A percentile compares a stretch with the other conserved stretches of the same genome.
Evolutionary conservation across 306 rosid species (phyloP).

Genomic region (Gynostemma pentaphyllum): DNA sequence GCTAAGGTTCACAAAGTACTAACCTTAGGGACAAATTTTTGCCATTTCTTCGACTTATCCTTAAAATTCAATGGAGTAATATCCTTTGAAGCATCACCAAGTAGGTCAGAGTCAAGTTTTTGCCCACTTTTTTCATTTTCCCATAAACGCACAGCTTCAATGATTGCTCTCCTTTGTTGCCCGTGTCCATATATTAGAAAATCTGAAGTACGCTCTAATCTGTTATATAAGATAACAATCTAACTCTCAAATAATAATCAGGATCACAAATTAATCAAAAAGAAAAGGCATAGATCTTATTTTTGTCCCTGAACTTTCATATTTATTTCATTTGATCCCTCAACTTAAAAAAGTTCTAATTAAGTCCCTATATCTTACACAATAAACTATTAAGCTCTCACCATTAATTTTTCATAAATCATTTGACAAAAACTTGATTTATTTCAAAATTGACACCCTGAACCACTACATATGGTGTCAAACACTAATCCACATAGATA

Average conservation of each 20-base stretch:
- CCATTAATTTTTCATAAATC: too few species aligned
- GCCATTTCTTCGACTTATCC: constrained; percentile 92
- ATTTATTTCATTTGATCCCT: too few species aligned
- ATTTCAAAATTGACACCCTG: too few species aligned
- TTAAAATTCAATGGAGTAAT: constrained; percentile 46
- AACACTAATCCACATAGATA: too few species aligned
- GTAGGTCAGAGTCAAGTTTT: constrained; percentile 23
- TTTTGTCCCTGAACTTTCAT: too few species aligned
- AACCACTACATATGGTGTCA: too few species aligned
- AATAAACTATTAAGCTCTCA: too few species aligned
- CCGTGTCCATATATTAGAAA: constrained; percentile 88
- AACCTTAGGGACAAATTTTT: constrained; percentile 76
- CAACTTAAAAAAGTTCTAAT: too few species aligned
- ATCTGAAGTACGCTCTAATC: constrained; percentile 79
- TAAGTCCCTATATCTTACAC: too few species aligned
- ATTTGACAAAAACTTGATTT: too few species aligned
- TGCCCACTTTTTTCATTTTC: constrained; percentile 36
- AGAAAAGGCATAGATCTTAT: not conserved
- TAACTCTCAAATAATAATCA: constrained; percentile 1
- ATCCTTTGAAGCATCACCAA: constrained; percentile 32
- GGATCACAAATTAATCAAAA: not conserved
- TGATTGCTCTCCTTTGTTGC: constrained; percentile 79
- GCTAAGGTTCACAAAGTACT: constrained; percentile 10
- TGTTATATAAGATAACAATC: constrained; percentile 17
- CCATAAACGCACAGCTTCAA: constrained; percentile 65